Evolutionary conservation across 2,329 filamentous ascomycete genomes (phyloP).

Genomic region (Hypoxylon sp.): DNA sequence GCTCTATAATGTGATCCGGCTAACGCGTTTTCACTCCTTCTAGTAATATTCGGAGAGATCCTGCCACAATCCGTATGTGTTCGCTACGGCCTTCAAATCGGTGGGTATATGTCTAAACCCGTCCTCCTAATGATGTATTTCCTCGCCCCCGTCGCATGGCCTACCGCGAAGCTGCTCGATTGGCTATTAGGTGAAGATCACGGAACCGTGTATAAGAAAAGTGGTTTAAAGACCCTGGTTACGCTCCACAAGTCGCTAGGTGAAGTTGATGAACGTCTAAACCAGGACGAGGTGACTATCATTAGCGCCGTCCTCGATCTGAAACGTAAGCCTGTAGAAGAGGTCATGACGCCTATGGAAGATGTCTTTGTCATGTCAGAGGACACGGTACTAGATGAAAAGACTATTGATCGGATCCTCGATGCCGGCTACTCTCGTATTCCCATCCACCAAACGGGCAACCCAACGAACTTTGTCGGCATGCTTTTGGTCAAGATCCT

Average conservation of each 20-base stretch:
- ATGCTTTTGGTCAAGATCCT: slow-evolving; percentile 99
- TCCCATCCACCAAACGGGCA: slow-evolving; percentile 90
- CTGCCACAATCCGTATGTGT: slow-evolving; percentile 97
- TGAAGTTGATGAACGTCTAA: slow-evolving; percentile 87
- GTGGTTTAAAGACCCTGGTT: slow-evolving; percentile 94
- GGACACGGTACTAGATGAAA: slow-evolving; percentile 91
- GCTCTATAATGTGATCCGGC: slow-evolving; percentile 29
- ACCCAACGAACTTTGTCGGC: slow-evolving; percentile 89
- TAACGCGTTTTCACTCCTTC: slow-evolving; percentile 37
- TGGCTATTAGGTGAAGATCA: slow-evolving; percentile 94
- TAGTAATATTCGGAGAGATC: slow-evolving; percentile 98
- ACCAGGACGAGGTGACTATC: slow-evolving; percentile 98
- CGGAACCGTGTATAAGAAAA: slow-evolving; percentile 98
- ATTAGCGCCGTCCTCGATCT: slow-evolving; percentile 96
- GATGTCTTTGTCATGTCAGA: slow-evolving; percentile 98
- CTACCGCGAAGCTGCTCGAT: slow-evolving; percentile 95
- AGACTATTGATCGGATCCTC: slow-evolving; percentile 93
- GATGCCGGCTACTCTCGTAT: slow-evolving; percentile 96
- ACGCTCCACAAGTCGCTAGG: slow-evolving; percentile 94
- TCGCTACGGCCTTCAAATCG: slow-evolving; percentile 94
- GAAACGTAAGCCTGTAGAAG: slow-evolving; percentile 94
- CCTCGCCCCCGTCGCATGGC: slow-evolving; percentile 91
- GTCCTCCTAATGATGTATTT: slow-evolving; percentile 94
- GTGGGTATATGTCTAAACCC: slow-evolving; percentile 91
- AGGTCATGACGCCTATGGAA: slow-evolving; percentile 98